Base-by-base conservation (phyloP, 345 rosid species). In the Reutealis trisperma region DNA sequence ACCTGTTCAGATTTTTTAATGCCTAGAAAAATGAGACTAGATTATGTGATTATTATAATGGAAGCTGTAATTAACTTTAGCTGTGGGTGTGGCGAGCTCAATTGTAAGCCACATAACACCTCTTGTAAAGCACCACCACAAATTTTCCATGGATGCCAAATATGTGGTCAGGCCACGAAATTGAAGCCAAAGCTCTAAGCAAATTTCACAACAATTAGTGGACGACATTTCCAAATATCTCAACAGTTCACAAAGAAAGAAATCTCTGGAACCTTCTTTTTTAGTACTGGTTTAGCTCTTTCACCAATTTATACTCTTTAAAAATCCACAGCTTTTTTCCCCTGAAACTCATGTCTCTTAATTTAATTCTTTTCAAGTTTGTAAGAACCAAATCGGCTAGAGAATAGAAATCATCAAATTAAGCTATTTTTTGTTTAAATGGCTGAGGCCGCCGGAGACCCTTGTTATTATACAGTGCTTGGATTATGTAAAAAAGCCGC, bases 401-500 rank as follows among this genome's bases (percentile, higher is more conserved):
- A 34, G 37, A 34, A 34, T 34, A 34, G 5, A 34, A 34, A 8
- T 8, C 4, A 8, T 13, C 51, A 45, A 45, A 45, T 45, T 12
- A 45, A 45, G 13, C 51, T 18, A 15, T 49, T 49, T 13, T 13
- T 49, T 12, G 63, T 54, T 19, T 72, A 27, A 70, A 84, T 81
- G 84, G 74, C 81, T 1, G 67, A 52, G 15, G 18, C 58, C 30
- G 37, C 1, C 5, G 37, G 5, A 34, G 69, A 32, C 58, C 30
- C 63, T 30, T 83, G 75, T 41, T 85, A 78, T 69, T 83, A 78
- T 47, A 75, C 88, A 18, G 83, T 83, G 25, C 84, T 83, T 21
- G 86, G 86, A 49, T 25, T 83, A 41, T 14, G 77, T 70, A 78
- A 83, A 70, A 67, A 78, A 30, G 88, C 86, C 10, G 74, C 85